Evolutionary conservation across 108 stramenopile genomes (phyloP), one percentile per base, ranked within the genome.

Genomic region (Pseudonitzschia delicatissima): DNA sequence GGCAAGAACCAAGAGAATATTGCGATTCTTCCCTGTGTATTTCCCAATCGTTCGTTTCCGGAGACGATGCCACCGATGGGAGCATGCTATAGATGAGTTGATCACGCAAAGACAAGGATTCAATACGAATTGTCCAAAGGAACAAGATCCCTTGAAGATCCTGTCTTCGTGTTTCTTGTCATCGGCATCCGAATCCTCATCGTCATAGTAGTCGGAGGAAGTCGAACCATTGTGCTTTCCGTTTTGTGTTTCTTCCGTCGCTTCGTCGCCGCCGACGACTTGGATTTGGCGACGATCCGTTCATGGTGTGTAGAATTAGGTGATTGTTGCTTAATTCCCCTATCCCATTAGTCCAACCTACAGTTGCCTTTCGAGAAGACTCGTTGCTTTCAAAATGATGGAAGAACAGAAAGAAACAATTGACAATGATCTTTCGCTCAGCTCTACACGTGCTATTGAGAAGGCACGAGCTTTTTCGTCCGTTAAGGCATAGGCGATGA

Each of bases 21-120:
- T 42, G 40, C 15, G 11, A 15, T 42, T 15, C 11, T 15, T 42
- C 0, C 40, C 40, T 15, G 13, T 15, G 15, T 42, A 15, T 42
- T 15, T 15, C 13, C 40, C 40, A 11, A 15, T 42, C 15, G 11
- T 42, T 11, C 11, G 11, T 53, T 23, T 53, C 23, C 52, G 5
- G 26, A 21, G 52, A 8, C n/a, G 8, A 8, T 26, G 7, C 52
- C 29, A 33, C 32, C 45, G 26, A 12, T 26, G 44, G 45, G 6
- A 5, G 42, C 25, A 47, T 7, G 42, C n/a, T 9, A 20, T 9
- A 5, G 45, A 23, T 0, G 20, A 29, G 11, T 34, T 64, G 49
- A 63, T 34, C 45, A 77, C 40, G 51, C 76, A 77, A 1, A 62
- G 61, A 58, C 76, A 77, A 8, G 76, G 69, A 71, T 77, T 77